phyloP scores from a whole-genome alignment of 2,329 filamentous ascomycete species.

The Ophiostoma himal-ulmi region DNA sequence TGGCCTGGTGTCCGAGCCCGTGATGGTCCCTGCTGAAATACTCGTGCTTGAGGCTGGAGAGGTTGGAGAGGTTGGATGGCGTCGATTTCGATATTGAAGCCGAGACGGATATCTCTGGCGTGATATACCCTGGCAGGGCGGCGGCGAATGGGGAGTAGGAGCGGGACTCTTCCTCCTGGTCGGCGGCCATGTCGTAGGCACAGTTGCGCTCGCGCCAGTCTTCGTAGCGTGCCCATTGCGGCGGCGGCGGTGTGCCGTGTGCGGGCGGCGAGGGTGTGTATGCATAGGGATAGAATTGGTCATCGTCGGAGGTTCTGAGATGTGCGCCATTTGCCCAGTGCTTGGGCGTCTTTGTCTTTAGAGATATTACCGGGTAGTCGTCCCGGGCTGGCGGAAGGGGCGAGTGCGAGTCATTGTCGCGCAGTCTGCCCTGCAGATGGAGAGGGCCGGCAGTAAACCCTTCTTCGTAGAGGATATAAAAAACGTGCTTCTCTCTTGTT shows the following conservation, averaged over 20 bases:
- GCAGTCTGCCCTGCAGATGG: not conserved
- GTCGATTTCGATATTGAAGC: not conserved
- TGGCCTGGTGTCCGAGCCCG: too few species aligned
- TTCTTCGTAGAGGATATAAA: slow-evolving; percentile 20
- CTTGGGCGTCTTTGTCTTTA: not conserved
- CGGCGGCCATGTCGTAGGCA: slow-evolving; percentile 11
- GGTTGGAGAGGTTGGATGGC: slow-evolving; percentile 28
- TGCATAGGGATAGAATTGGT: not conserved
- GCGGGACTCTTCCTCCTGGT: not conserved
- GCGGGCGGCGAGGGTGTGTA: not conserved
- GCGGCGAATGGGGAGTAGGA: not conserved
- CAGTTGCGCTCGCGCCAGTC: slow-evolving; percentile 10
- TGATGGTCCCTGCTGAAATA: not conserved
- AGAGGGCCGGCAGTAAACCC: not conserved
- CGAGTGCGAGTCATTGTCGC: slow-evolving; percentile 5
- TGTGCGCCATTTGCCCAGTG: slow-evolving; percentile 22
- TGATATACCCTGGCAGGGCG: not conserved
- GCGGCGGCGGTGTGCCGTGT: not conserved
- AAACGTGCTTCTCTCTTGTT: slow-evolving; percentile 11
- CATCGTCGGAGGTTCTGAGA: slow-evolving; percentile 13
- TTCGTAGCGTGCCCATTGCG: slow-evolving; percentile 1
- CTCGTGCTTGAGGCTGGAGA: too few species aligned
- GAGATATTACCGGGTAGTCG: not conserved
- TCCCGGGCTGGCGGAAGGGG: slow-evolving; percentile 1
- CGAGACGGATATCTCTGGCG: not conserved